Evolutionary conservation across 2,329 filamentous ascomycete genomes (phyloP).

Genomic region (Metarhizium humberi): DNA sequence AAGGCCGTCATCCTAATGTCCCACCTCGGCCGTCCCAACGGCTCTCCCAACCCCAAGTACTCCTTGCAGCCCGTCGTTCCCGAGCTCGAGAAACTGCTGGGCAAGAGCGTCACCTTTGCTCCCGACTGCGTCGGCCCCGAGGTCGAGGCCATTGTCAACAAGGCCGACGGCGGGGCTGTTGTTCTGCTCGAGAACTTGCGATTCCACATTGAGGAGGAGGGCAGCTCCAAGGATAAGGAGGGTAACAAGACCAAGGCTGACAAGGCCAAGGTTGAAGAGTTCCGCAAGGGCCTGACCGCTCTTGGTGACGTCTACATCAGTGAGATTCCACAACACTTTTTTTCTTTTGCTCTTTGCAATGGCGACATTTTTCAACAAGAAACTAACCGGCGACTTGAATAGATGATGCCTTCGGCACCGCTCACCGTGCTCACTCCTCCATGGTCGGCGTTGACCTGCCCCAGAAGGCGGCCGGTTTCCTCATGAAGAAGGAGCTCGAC

Average conservation of each 20-base stretch:
- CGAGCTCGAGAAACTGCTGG: slow-evolving; percentile 84
- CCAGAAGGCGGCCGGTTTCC: slow-evolving; percentile 94
- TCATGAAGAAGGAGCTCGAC: slow-evolving; percentile 99
- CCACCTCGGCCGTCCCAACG: slow-evolving; percentile 92
- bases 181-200: slow-evolving; percentile 95
- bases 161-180: slow-evolving; percentile 70
- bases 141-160: slow-evolving; percentile 82
- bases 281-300: slow-evolving; percentile 89
- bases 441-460: slow-evolving; percentile 97
- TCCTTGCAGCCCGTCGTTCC: slow-evolving; percentile 84
- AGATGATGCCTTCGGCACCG: slow-evolving; percentile 98
- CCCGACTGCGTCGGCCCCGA: slow-evolving; percentile 84
- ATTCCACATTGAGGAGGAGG: slow-evolving; percentile 98
- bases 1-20: slow-evolving; percentile 97
- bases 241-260: slow-evolving; percentile 98
- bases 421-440: slow-evolving; percentile 96
- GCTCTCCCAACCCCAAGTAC: slow-evolving; percentile 85
- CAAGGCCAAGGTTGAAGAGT: slow-evolving; percentile 82
- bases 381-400: slow-evolving; percentile 12
- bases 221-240: slow-evolving; percentile 83
- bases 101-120: slow-evolving; percentile 77
- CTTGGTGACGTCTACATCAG: slow-evolving; percentile 96
- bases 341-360: background rate
- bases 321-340: slow-evolving; percentile 37
- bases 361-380: background rate